Base-by-base conservation (phyloP, 2,329 filamentous ascomycete species). In the Colletotrichum melonis region DNA sequence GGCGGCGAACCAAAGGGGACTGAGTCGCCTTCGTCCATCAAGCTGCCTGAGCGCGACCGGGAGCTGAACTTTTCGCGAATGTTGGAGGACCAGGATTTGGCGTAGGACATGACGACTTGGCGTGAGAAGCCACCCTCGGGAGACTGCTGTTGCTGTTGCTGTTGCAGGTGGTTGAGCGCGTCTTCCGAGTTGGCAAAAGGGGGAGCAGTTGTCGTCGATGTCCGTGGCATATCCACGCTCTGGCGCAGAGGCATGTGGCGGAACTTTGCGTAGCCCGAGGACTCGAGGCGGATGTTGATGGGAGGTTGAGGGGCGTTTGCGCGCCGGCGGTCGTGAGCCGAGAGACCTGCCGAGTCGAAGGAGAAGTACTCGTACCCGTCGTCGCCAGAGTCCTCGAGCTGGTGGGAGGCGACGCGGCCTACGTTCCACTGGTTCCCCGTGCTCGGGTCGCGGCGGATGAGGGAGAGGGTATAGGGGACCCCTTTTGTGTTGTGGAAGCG, bases 371-470 rank as follows among this genome's bases (percentile, higher is more conserved):
- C 79, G 30, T 80, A 80, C 6, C 80, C 78, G 16, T 75, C 75
- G n/a, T 79, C 73, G 57, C 81, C 80, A 1, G 80, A 77, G 28
- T 81, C 77, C 57, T 88, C 86, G 16, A 85, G 80, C 74, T 89
- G 87, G 72, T 86, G 86, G 0, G 88, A 90, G 2, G 87, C 88
- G 62, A 95, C 87, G 67, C 87, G 91, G 26, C 91, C 93, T 14
- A 95, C 88, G 78, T 95, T 95, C 92, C 93, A 95, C 80, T 95
- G 93, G 67, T 86, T 87, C 8, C 91, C 90, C 9, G 91, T 90
- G 26, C 88, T 86, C 1, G 92, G 92, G 79, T 95, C 92, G 75
- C 93, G 89, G n/a, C 93, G 91, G 77, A 95, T 94, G 16, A 95
- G 81, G 0, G 90, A 92, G 16, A 91, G 82, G 2, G 85, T 87